These are phyloP conservation scores for Paramarasmius palmivorus DNA, from an alignment of 1,284 basidiomycete genomes.

Conservation along the genomic window DNA sequence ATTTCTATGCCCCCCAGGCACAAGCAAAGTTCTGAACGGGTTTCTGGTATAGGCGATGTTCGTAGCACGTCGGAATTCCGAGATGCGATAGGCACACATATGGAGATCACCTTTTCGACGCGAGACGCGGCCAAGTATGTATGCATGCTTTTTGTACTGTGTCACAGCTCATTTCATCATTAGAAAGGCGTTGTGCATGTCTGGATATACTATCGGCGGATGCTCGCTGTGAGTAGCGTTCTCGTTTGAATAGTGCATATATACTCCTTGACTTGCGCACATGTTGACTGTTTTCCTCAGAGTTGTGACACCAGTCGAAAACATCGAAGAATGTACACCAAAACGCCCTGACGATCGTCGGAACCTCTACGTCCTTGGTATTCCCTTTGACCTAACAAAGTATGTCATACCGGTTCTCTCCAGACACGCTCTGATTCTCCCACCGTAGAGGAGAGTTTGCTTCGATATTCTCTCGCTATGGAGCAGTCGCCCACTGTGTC, in stretches of 20 bases:
- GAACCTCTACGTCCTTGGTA: constrained; percentile 77
- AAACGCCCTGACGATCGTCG: constrained; percentile 54
- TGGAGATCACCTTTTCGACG: constrained; percentile 53
- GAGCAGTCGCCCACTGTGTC: constrained; percentile 69
- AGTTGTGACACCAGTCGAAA: constrained; percentile 27
- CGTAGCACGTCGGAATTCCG: constrained; percentile 42
- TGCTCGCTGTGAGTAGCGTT: constrained; percentile 49
- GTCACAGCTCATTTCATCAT: neutral
- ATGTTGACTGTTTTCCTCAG: constrained; percentile 20
- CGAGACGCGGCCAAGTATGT: constrained; percentile 49
- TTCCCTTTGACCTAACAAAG: constrained; percentile 78
- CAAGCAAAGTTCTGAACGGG: neutral
- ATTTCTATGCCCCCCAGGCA: constrained; percentile 8
- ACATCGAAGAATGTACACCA: constrained; percentile 18
- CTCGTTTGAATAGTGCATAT: constrained; percentile 18
- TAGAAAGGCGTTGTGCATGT: constrained; percentile 69
- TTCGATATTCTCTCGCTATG: constrained; percentile 60
- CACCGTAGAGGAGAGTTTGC: constrained; percentile 56
- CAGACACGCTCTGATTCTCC: constrained; percentile 1
- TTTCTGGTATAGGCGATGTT: constrained; percentile 41
- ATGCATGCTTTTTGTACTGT: neutral
- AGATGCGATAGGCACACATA: constrained; percentile 38
- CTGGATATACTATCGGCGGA: constrained; percentile 61
- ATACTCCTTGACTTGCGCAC: constrained; percentile 24
- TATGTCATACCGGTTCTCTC: constrained; percentile 29